These are phyloP conservation scores for Neurospora sp. DNA, from an alignment of 495 filamentous ascomycete genomes.

Conservation along the genomic window DNA sequence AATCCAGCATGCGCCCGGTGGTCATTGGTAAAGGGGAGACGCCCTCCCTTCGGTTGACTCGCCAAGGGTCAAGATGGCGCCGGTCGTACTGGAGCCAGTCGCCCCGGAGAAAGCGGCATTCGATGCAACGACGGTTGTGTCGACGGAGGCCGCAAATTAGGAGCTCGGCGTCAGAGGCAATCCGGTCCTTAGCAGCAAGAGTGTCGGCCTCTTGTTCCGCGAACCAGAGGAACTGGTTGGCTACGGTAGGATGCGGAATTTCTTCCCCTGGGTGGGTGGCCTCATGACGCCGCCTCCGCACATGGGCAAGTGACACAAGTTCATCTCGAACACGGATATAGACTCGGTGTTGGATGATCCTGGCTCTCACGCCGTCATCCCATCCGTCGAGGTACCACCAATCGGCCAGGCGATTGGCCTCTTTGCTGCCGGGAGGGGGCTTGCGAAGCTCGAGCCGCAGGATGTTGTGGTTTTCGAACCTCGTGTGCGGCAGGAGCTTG, in stretches of 20 bases:
- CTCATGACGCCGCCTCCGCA: background rate
- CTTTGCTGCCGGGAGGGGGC: constrained; percentile 10
- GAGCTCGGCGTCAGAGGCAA: background rate
- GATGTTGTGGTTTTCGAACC: constrained; percentile 17
- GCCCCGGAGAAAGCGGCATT: constrained; percentile 2
- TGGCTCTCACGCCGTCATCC: background rate
- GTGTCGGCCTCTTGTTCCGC: background rate
- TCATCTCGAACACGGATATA: background rate
- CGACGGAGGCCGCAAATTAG: constrained; percentile 4
- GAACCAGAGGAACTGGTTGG: background rate
- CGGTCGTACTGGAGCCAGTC: too few species aligned
- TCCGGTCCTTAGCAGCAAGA: background rate
- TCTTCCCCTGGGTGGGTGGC: background rate
- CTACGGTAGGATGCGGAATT: too few species aligned
- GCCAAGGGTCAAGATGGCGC: too few species aligned
- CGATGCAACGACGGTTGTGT: constrained; percentile 8
- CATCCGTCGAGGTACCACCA: constrained; percentile 7
- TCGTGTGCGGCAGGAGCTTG: constrained; percentile 14
- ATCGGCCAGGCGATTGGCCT: constrained; percentile 10
- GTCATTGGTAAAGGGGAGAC: background rate
- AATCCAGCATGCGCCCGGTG: background rate
- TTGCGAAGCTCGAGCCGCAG: constrained; percentile 9
- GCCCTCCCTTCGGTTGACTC: too few species aligned
- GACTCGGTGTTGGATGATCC: background rate
- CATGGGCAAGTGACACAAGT: background rate